Percentiles rank a stretch among this genome's conserved stretches.
phyloP scores from a whole-genome alignment of 2,329 filamentous ascomycete species.

The Xylaria arbuscula region DNA sequence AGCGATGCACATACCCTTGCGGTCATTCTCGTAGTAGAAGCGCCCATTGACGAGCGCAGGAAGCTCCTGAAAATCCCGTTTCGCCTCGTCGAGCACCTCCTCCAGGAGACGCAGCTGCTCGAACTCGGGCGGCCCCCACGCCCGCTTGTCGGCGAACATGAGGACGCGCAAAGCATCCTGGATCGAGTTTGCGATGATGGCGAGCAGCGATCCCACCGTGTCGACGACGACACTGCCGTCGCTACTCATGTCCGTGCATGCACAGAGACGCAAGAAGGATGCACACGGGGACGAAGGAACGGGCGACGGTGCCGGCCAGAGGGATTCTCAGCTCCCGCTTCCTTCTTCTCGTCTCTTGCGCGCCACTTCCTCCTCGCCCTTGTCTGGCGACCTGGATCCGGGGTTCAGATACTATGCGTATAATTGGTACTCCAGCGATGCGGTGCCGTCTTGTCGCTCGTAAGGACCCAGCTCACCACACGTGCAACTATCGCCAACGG shows the following conservation, averaged over 20 bases:
- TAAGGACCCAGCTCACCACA: constrained; percentile 15
- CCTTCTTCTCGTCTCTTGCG: constrained; percentile 2
- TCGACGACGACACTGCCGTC: constrained; percentile 48
- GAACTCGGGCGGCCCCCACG: constrained; percentile 69
- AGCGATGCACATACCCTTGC: constrained; percentile 58
- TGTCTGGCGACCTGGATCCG: constrained; percentile 5
- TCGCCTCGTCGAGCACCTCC: constrained; percentile 67
- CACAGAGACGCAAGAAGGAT: constrained; percentile 13
- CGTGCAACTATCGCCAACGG: constrained; percentile 25
- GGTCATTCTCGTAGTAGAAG: constrained; percentile 68
- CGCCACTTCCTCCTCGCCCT: constrained; percentile 22
- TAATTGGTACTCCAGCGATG: neutral
- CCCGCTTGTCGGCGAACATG: constrained; percentile 67
- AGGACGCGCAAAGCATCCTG: constrained; percentile 65
- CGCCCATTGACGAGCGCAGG: constrained; percentile 65
- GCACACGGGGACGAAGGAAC: constrained; percentile 19
- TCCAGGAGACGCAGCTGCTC: constrained; percentile 68
- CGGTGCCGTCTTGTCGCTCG: constrained; percentile 14
- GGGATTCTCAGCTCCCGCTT: constrained; percentile 11
- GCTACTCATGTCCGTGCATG: constrained; percentile 52
- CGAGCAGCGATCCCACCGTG: constrained; percentile 68
- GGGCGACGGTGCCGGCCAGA: constrained; percentile 18
- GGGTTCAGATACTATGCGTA: neutral
- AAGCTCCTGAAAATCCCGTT: constrained; percentile 70
- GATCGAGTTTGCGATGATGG: constrained; percentile 66